phyloP scores from a whole-genome alignment of 441 rosid genomes.

The Biscutella laevigata region DNA sequence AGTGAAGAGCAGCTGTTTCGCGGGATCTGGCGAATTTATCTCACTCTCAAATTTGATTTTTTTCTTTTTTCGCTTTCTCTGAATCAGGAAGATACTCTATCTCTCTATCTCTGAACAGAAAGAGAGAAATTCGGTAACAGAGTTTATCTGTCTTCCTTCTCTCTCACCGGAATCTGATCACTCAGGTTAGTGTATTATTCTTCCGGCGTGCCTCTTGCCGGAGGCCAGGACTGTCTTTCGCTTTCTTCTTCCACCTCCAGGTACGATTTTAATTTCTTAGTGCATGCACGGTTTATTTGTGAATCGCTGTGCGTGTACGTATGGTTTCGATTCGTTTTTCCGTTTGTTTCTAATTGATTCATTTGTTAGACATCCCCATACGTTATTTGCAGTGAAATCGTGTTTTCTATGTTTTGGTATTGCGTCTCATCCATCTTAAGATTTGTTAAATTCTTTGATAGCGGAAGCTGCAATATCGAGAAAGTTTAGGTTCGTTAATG shows the following conservation, averaged over 20 bases:
- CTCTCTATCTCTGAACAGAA: neutral
- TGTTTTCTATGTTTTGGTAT: no score
- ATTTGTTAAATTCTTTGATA: no score
- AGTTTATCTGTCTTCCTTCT: neutral
- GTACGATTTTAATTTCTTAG: neutral
- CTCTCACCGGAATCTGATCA: slow-evolving; percentile 9
- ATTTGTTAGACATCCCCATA: neutral
- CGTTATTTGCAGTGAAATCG: no score
- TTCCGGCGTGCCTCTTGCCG: slow-evolving; percentile 12
- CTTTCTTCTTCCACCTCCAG: slow-evolving; percentile 23
- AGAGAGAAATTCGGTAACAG: slow-evolving; percentile 17
- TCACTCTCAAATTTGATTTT: slow-evolving; percentile 5
- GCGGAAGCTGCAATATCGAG: no score
- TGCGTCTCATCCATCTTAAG: no score
- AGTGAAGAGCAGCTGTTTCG: slow-evolving; percentile 7
- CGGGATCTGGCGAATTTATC: slow-evolving; percentile 13
- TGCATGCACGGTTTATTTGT: neutral
- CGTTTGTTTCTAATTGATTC: no score
- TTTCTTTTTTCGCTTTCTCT: neutral
- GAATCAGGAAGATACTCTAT: slow-evolving; percentile 1
- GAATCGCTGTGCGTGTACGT: neutral
- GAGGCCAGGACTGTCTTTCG: slow-evolving; percentile 16
- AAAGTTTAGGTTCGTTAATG: no score
- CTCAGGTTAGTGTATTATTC: slow-evolving; percentile 4
- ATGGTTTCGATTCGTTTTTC: no score